phyloP scores from a whole-genome alignment of 768 basidiomycete genomes.

The Cystoderma amianthinum region DNA sequence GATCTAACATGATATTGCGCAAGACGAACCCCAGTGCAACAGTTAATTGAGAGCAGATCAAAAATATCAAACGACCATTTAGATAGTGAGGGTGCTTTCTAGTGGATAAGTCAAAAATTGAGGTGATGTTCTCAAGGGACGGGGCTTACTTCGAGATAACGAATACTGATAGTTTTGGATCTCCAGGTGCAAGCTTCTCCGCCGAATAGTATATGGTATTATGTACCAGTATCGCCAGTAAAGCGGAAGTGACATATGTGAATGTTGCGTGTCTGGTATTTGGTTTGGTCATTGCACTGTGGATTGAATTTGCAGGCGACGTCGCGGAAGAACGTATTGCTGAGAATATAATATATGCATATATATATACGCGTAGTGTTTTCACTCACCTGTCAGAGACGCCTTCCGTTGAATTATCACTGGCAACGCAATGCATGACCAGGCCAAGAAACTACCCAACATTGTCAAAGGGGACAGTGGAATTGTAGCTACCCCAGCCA shows the following conservation, averaged over 20 bases:
- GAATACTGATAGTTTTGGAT: conserved; percentile 46
- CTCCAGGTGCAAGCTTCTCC: conserved; percentile 16
- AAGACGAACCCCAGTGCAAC: conserved; percentile 41
- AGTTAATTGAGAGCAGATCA: conserved; percentile 45
- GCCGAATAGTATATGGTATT: conserved; percentile 17
- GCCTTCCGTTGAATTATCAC: conserved; percentile 49
- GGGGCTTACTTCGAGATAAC: conserved; percentile 56
- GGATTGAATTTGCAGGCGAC: conserved; percentile 46
- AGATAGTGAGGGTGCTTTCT: conserved; percentile 70
- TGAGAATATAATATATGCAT: conserved; percentile 15
- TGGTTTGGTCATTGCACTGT: conserved; percentile 36
- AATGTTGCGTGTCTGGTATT: conserved; percentile 37
- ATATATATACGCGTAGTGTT: background rate
- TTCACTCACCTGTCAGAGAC: conserved; percentile 48
- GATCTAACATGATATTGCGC: conserved; percentile 58
- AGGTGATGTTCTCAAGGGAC: no score
- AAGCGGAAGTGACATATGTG: conserved; percentile 40
- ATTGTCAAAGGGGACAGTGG: conserved; percentile 39
- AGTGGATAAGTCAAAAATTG: background rate
- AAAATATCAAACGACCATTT: conserved; percentile 60
- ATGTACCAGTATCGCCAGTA: conserved; percentile 36
- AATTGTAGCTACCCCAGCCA: conserved; percentile 22
- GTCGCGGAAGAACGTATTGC: conserved; percentile 40
- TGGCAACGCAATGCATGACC: conserved; percentile 51
- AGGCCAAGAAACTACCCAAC: conserved; percentile 30